Evolutionary conservation across 306 rosid genomes (phyloP).

Genomic region (Inga oerstediana): DNA sequence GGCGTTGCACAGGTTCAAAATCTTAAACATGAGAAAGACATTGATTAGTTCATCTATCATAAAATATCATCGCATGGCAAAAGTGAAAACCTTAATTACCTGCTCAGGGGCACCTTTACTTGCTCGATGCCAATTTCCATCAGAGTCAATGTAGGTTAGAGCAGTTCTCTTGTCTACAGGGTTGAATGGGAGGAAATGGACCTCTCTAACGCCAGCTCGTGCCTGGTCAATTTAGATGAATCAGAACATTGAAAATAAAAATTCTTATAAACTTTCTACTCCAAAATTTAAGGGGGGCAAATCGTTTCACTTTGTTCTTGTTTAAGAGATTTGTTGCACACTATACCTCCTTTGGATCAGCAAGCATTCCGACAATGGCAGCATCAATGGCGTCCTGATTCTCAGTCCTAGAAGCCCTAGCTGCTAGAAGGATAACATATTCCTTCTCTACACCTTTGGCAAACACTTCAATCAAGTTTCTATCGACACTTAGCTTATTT

Average conservation of each 20-base stretch:
- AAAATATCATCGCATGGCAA: slow-evolving; percentile 18
- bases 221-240: slow-evolving; percentile 59
- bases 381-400: slow-evolving; percentile 99
- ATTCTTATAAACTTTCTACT: neutral
- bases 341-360: slow-evolving; percentile 96
- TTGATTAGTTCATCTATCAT: slow-evolving; percentile 12
- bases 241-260: slow-evolving; percentile 15
- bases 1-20: slow-evolving; percentile 86
- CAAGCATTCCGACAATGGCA: slow-evolving; percentile 98
- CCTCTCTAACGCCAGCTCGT: slow-evolving; percentile 88
- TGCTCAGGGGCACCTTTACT: slow-evolving; percentile 99
- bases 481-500: slow-evolving; percentile 85
- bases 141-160: slow-evolving; percentile 85
- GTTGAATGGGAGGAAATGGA: slow-evolving; percentile 96
- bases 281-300: neutral
- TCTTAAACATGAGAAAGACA: slow-evolving; percentile 50
- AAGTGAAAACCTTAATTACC: slow-evolving; percentile 53
- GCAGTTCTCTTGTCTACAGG: slow-evolving; percentile 99
- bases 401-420: slow-evolving; percentile 97
- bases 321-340: neutral
- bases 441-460: slow-evolving; percentile 91
- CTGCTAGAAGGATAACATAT: slow-evolving; percentile 81
- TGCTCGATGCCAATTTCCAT: slow-evolving; percentile 88
- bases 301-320: neutral
- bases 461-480: slow-evolving; percentile 84